Conservation (phyloP, 495 filamentous ascomycete species). For the Podospora appendiculata region DNA sequence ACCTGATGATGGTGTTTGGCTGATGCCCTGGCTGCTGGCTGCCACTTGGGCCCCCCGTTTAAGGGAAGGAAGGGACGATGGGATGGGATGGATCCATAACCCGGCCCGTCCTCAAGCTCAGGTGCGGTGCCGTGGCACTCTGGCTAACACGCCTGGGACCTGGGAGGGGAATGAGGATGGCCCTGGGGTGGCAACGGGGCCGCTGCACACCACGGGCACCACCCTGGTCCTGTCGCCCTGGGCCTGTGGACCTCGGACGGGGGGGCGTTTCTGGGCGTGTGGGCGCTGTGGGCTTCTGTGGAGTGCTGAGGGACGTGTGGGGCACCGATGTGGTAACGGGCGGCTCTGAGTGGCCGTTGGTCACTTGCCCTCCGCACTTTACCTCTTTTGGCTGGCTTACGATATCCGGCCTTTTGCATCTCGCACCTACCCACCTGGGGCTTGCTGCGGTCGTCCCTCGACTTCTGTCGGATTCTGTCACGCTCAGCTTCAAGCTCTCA, state of each 20-base stretch:
- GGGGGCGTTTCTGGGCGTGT: constrained; percentile 4
- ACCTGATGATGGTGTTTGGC: not conserved
- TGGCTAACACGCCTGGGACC: not conserved
- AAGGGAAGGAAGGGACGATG: too few species aligned
- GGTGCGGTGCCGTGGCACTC: not conserved
- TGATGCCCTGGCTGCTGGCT: constrained; percentile 6
- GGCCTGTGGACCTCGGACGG: not conserved
- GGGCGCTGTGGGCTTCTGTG: constrained; percentile 9
- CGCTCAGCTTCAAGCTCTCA: constrained; percentile 8
- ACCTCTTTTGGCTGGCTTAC: constrained; percentile 20
- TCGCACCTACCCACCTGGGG: not conserved
- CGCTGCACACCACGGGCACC: not conserved
- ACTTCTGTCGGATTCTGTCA: constrained; percentile 24
- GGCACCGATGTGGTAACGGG: not conserved
- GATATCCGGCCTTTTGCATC: constrained; percentile 11
- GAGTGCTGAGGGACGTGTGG: constrained; percentile 5
- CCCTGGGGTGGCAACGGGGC: not conserved
- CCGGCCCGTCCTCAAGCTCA: not conserved
- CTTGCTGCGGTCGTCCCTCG: constrained; percentile 13
- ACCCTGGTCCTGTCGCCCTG: not conserved
- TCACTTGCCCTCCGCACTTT: constrained; percentile 1
- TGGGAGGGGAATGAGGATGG: not conserved
- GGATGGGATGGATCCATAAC: too few species aligned
- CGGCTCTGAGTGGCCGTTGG: constrained; percentile 6
- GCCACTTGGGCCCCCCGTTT: constrained; percentile 1